Base-by-base conservation (phyloP, 345 rosid species). In the Dovyalis caffra region DNA sequence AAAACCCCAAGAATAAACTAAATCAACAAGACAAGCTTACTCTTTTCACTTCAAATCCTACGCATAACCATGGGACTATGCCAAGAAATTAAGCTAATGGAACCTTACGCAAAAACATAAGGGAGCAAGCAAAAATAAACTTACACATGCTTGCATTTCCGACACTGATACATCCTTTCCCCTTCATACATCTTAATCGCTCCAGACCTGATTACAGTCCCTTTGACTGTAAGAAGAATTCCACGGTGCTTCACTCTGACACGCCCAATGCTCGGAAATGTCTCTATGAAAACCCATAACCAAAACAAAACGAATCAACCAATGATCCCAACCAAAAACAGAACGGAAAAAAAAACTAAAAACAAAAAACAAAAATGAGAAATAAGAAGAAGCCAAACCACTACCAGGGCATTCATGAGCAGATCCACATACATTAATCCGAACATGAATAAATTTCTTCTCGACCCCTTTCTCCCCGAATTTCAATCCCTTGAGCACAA, bases 161-260 rank as follows among this genome's bases (percentile, higher is more conserved):
- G 85, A 77, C 99, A 95, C 61, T 80, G 85, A 71, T 84, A 95
- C 86, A 89, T 86, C 87, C 97, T 84, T 82, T 86, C 91, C 64
- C 97, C 99, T 79, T 95, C 99, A 47, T 88, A 92, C 99, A 95
- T 92, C 87, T 92, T 95, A 64, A 87, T 85, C 73, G 94, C 88
- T 68, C 94, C 99, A 3, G 97, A 92, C 57, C 98, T 83, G 73
- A 90, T 95, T 28, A 95, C 93, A 1, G 97, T 95, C 62, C 99
- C 99, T 76, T 88, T 95, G 60, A 92, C 85, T 29, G 93, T 91
- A 56, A 92, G 85, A 21, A 95, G 90, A 86, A 92, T 82, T 57
- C 92, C 91, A 7, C 86, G 87, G 74, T 95, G 99, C 87, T 87
- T 92, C 73, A 92, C 98, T 79, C 98, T 89, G 74, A 92, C 83